Evolutionary conservation across 148 eudicot species (phyloP), one percentile per base, ranked within the genome.

Genomic region (Vaccinium corymbosum): DNA sequence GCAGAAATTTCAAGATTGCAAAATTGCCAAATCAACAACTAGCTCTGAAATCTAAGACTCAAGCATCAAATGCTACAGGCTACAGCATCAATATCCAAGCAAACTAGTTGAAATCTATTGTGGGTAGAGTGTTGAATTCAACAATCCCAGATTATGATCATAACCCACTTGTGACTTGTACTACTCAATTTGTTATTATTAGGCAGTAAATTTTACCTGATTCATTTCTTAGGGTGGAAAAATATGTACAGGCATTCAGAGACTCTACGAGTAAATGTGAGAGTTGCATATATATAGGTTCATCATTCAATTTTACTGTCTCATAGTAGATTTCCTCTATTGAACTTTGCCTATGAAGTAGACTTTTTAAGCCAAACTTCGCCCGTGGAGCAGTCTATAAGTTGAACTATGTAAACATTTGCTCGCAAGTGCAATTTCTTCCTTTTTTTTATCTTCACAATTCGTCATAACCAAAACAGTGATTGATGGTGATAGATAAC

Each of bases 51-150:
- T 51, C 19, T 29, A 50, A 57, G 64, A 50, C 50, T 72, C 53
- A 29, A 17, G 29, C 25, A 81, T 12, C 12, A 22, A 46, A 50
- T 70, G 17, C 74, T 64, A 62, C 72, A 81, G 57, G 17, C 74
- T 64, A 62, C 72, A 81, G 57, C 38, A 46, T 48, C 82, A 62
- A 48, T 22, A 56, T 64, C 75, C 25, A 81, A 81, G 42, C 74
- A 64, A 64, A 14, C 75, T 10, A 6, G 62, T 10, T n/a, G 17
- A 38, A 73, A 17, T 73, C 50, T 15, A 64, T 25, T 2, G 71
- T 10, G 71, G 29, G 29, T 22, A 1, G 25, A 17, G 66, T 4
- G 38, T 32, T 72, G 59, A 55, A 14, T 17, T 55, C 66, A 20
- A 59, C 3, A 2, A 2, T 35, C 66, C 25, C 25, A 59, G 66